Percentiles rank a stretch among this genome's conserved stretches.
Evolutionary conservation across 2,329 filamentous ascomycete species (phyloP).

Genomic region (Trichoderma semiorbis): DNA sequence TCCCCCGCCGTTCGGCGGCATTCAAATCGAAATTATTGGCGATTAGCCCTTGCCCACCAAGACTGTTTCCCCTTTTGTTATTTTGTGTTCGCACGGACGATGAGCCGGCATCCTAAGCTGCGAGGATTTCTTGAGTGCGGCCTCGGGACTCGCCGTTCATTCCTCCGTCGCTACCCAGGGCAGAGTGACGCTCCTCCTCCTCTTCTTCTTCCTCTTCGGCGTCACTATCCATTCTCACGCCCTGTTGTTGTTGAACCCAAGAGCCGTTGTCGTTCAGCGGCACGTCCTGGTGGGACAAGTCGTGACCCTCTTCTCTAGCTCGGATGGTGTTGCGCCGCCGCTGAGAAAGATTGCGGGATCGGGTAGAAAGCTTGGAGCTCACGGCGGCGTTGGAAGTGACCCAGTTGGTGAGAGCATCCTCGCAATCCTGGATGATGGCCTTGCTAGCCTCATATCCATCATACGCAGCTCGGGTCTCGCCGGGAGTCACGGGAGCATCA

Average conservation of each 20-base stretch:
- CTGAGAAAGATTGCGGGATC: slow-evolving; percentile 82
- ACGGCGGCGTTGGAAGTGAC: slow-evolving; percentile 87
- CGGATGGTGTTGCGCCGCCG: slow-evolving; percentile 72
- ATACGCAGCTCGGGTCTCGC: slow-evolving; percentile 92
- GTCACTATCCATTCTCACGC: slow-evolving; percentile 60
- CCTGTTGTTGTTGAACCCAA: slow-evolving; percentile 72
- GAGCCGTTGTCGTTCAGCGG: slow-evolving; percentile 75
- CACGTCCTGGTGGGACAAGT: slow-evolving; percentile 78
- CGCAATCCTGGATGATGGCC: slow-evolving; percentile 98
- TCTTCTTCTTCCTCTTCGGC: slow-evolving; percentile 58
- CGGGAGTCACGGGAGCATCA: slow-evolving; percentile 93
- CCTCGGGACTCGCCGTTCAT: slow-evolving; percentile 56
- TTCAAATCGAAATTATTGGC: slow-evolving; percentile 17
- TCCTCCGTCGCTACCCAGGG: slow-evolving; percentile 50
- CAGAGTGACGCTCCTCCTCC: slow-evolving; percentile 49
- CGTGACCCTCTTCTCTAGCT: slow-evolving; percentile 66
- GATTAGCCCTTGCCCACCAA: slow-evolving; percentile 15
- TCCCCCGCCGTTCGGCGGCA: slow-evolving; percentile 26
- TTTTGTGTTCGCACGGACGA: neutral
- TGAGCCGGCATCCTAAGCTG: neutral
- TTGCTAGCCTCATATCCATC: slow-evolving; percentile 98
- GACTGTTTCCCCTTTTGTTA: slow-evolving; percentile 11
- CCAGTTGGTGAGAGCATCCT: slow-evolving; percentile 97
- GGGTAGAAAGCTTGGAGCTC: slow-evolving; percentile 78
- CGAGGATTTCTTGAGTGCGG: slow-evolving; percentile 51